Conservation (phyloP, 352 stramenopile genomes). For the Pythium utonaiense region DNA sequence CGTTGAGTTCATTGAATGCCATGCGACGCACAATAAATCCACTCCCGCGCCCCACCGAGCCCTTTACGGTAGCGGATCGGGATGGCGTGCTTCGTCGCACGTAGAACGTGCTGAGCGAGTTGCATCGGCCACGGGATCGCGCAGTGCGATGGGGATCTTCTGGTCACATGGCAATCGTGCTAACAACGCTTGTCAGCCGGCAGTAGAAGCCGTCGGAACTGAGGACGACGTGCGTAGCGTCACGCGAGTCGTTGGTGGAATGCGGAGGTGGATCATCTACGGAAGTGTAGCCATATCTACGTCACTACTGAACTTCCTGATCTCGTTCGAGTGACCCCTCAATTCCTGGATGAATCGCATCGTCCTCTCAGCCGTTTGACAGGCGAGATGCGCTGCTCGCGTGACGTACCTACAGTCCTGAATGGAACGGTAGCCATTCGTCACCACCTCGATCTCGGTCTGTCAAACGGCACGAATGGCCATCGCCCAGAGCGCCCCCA, state of each 20-base stretch:
- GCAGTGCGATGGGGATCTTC: too few relatives aligned
- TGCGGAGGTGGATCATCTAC: too few relatives aligned
- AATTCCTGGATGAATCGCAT: neutral
- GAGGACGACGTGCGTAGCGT: too few relatives aligned
- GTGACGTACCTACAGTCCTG: too few relatives aligned
- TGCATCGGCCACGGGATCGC: neutral
- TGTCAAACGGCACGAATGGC: neutral
- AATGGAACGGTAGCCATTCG: slow-evolving; percentile 2
- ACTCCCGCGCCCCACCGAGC: too few relatives aligned
- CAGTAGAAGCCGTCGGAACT: too few relatives aligned
- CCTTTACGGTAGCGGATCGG: too few relatives aligned
- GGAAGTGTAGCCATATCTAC: neutral
- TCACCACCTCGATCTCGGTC: neutral
- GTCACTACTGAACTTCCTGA: neutral
- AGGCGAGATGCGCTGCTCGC: too few relatives aligned
- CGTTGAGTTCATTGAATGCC: neutral
- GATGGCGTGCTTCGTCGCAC: neutral
- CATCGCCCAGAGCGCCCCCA: neutral
- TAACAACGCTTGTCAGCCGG: neutral
- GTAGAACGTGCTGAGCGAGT: neutral
- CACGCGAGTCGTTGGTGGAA: too few relatives aligned
- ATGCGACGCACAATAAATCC: too few relatives aligned
- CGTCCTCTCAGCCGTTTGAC: too few relatives aligned
- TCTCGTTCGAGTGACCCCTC: neutral
- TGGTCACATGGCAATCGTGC: neutral